Evolutionary conservation across 2,329 filamentous ascomycete genomes (phyloP).

Genomic region (Shiraia sp.): DNA sequence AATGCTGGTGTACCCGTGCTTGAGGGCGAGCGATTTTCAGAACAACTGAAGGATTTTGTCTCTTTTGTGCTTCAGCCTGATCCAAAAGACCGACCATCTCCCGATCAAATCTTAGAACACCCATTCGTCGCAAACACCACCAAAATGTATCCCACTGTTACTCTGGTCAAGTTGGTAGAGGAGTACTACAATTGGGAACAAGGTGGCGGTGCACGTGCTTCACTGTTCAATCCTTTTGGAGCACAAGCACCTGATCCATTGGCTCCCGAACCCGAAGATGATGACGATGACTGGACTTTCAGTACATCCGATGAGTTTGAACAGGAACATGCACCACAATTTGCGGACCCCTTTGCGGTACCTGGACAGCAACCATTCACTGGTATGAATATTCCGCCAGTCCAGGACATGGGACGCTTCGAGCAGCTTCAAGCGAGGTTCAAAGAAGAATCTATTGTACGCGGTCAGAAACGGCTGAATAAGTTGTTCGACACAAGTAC

Average conservation of each 20-base stretch:
- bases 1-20: slow-evolving; percentile 64
- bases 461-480: slow-evolving; percentile 60
- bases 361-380: slow-evolving; percentile 23
- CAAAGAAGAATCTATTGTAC: slow-evolving; percentile 60
- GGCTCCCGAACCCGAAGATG: slow-evolving; percentile 45
- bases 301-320: slow-evolving; percentile 67
- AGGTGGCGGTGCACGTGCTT: slow-evolving; percentile 70
- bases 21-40: slow-evolving; percentile 72
- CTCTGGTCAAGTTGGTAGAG: slow-evolving; percentile 67
- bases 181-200: slow-evolving; percentile 77
- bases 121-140: slow-evolving; percentile 68
- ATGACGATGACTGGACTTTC: slow-evolving; percentile 66
- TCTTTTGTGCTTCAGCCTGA: slow-evolving; percentile 74
- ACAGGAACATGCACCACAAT: slow-evolving; percentile 43
- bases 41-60: slow-evolving; percentile 69
- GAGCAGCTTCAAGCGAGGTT: slow-evolving; percentile 53
- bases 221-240: slow-evolving; percentile 63
- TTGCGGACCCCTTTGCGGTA: slow-evolving; percentile 51
- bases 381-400: slow-evolving; percentile 45
- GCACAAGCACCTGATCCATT: slow-evolving; percentile 60
- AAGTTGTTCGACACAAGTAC: slow-evolving; percentile 61
- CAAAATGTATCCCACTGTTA: slow-evolving; percentile 65
- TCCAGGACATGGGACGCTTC: slow-evolving; percentile 35
- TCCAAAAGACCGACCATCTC: slow-evolving; percentile 68
- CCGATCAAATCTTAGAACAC: slow-evolving; percentile 71